Evolutionary conservation across 2,329 filamentous ascomycete species (phyloP), one percentile per base, ranked within the genome.

Genomic region (Geosmithia putterillii): DNA sequence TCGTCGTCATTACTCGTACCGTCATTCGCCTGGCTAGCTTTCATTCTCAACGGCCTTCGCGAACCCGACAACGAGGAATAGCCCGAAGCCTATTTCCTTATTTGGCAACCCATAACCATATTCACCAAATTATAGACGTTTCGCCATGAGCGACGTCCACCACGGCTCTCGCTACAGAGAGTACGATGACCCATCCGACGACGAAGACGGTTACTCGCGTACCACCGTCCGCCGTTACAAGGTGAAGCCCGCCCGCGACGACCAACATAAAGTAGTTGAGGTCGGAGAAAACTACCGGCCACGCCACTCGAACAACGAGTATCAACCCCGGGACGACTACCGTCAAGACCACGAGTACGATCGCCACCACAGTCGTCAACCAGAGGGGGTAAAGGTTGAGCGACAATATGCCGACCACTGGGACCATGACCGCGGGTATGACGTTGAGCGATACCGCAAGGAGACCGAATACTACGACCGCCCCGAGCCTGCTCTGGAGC

Each of bases 401-500:
- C 71, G 71, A 51, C 70, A 70, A 42, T 63, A 64, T 15, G 63
- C 75, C 44, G 71, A 75, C 49, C 66, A 65, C 40, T 59, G 65
- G 22, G 69, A 71, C 38, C 69, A 72, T 20, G 51, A 57, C 17
- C 56, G 56, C 19, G 65, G 65, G 38, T 65, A 64, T 44, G 72
- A 79, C 17, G 53, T 79, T 37, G 76, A 81, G 55, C 69, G 68
- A 54, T 78, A 76, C 53, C 71, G 71, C 52, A 73, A 71, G 56
- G 76, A 81, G 55, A 76, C 74, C 2, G 77, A 81, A 50, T 81
- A 79, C 55, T 81, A 73, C 52, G 63, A 70, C 38, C 69, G 70
- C 3, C 63, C 67, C 21, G 65, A 73, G 19, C 70, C 71, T 12
- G 59, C 67, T 9, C 66, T 66, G 10, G 28, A 32, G 28, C 28